These are phyloP conservation scores for Cardamine occulta DNA, from an alignment of 345 rosid species.

Conservation along the genomic window DNA sequence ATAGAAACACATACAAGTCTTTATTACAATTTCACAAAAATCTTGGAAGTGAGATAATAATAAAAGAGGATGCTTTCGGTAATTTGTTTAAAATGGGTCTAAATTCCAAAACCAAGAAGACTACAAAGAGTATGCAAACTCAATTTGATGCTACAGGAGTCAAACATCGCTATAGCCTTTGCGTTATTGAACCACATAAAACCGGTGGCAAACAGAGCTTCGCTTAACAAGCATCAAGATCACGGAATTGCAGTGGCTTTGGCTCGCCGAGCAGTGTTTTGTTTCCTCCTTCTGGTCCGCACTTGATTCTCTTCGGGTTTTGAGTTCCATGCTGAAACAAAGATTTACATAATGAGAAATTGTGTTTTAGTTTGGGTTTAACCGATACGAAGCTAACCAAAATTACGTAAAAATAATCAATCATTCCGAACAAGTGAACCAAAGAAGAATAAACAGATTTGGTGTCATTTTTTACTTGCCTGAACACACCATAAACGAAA, in stretches of 20 bases:
- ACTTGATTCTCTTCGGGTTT: constrained; percentile 76
- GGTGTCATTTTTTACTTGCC: neutral
- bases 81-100: constrained; percentile 32
- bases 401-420: neutral
- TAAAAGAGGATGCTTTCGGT: neutral
- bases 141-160: constrained; percentile 36
- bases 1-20: constrained; percentile 3
- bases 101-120: constrained; percentile 33
- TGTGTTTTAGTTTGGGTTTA: neutral
- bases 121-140: constrained; percentile 35
- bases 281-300: constrained; percentile 98
- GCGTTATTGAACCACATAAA: constrained; percentile 51
- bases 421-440: neutral
- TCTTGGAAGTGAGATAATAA: constrained; percentile 23
- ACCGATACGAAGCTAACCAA: neutral
- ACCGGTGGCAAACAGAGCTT: constrained; percentile 25
- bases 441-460: neutral
- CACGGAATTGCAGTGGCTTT: constrained; percentile 86
- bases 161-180: constrained; percentile 35
- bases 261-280: constrained; percentile 80
- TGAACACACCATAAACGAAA: neutral
- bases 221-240: constrained; percentile 82
- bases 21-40: constrained; percentile 36
- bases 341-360: neutral
- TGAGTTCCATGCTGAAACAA: constrained; percentile 84